Evolutionary conservation across 1,139 yeast genomes (phyloP).

Genomic region (Suhomyces choctaworum): DNA sequence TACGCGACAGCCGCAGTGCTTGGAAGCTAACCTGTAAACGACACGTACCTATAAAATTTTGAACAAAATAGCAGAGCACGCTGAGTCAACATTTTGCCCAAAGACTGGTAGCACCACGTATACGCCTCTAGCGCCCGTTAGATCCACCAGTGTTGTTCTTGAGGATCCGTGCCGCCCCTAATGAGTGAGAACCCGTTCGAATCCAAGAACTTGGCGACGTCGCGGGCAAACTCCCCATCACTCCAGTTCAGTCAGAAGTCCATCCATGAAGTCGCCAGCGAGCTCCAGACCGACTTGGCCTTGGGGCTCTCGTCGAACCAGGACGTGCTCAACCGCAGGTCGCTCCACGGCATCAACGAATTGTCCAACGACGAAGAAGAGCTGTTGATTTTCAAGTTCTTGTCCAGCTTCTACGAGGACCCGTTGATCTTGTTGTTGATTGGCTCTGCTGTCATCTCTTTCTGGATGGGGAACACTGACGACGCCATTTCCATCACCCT

Average conservation of each 20-base stretch:
- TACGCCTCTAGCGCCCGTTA: neutral
- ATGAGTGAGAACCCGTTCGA: conserved; percentile 40
- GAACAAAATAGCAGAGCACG: too few relatives aligned
- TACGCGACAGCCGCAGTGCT: too few relatives aligned
- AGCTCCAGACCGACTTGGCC: conserved; percentile 58
- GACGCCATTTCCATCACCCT: conserved; percentile 88
- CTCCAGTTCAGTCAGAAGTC: conserved; percentile 57
- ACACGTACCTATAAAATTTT: conserved; percentile 6
- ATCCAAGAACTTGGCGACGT: conserved; percentile 22
- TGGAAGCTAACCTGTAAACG: conserved; percentile 7
- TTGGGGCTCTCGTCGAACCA: conserved; percentile 65
- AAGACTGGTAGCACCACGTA: too few relatives aligned
- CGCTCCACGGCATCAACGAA: conserved; percentile 77
- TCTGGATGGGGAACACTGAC: conserved; percentile 89
- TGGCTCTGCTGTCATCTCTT: conserved; percentile 82
- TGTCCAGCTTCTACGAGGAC: conserved; percentile 80
- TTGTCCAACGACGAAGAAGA: conserved; percentile 76
- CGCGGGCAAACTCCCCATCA: conserved; percentile 43
- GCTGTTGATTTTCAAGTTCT: conserved; percentile 62
- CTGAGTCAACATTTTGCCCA: too few relatives aligned
- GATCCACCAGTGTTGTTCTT: neutral
- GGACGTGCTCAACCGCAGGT: conserved; percentile 69
- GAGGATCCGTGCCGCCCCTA: neutral
- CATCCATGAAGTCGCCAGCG: conserved; percentile 59
- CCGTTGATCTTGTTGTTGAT: conserved; percentile 83